Base-by-base conservation (phyloP, 192 early-diverging fungal species). In the Entomortierella beljakovae region DNA sequence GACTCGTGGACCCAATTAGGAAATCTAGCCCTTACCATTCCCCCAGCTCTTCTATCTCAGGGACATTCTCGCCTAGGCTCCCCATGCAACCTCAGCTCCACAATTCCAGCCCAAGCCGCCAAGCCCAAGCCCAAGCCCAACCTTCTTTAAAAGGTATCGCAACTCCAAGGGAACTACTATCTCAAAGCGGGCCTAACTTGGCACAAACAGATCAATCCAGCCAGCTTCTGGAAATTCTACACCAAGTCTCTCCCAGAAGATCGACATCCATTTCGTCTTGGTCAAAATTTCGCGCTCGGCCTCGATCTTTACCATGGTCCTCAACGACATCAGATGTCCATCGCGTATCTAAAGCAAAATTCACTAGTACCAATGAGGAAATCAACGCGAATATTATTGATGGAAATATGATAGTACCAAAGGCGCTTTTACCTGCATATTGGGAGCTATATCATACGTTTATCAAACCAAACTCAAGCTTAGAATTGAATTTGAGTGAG, bases 371-470 rank as follows among this genome's bases (percentile, higher is more conserved):
- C 18, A 61, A 61, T 26, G 10, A 26, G 2, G 48, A 20, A 48
- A 29, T 28, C 34, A 8, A 34, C 34, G 28, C 13, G 3, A 53
- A 18, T 26, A 53, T 2, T 29, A 53, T 25, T 15, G 26, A 69
- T 20, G 53, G 75, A 2, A 48, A 43, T 28, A 79, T 68, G 2
- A 58, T 61, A 2, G 75, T 79, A 2, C 75, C 67, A 1, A 42
- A 51, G 3, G 75, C 75, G 2, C 51, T 70, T 20, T 32, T 70
- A 29, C 38, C 75, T 0, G 74, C 74, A 13, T 79, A 70, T 25
- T 79, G 74, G 74, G 74, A 79, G 56, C 58, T 79, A n/a, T 32
- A 35, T 49, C 38, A 60, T 15, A 79, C 74, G 11, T 79, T 79
- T 38, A 59, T 79, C 31, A 64, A 70, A 67, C 61, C 67, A 11